Evolutionary conservation across 768 basidiomycete genomes (phyloP), one percentile per base, ranked within the genome.

Genomic region (Phanerochaete carnosa): DNA sequence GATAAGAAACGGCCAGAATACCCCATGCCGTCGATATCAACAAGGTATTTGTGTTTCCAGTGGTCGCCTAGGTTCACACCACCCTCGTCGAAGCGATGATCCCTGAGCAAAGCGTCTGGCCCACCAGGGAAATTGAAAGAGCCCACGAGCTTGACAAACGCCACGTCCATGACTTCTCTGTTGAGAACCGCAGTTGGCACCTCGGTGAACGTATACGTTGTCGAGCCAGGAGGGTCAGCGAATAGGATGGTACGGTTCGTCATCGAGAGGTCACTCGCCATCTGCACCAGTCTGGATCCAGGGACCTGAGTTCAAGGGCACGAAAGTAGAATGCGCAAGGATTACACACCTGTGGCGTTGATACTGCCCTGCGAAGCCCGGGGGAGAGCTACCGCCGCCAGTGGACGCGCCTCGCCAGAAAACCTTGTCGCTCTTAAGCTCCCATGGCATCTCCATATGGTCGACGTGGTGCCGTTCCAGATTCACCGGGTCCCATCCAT

Each of bases 351-450:
- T 80, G 71, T 97, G 95, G 47, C 95, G 82, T 61, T 98, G 95
- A 66, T 95, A 97, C 64, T 86, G 83, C 1, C 85, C 75, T 2
- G 91, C 76, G 69, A 92, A 96, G 0, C 95, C 94, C 0, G 86
- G 84, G 1, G 95, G 95, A 39, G 88, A 88, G 62, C 82, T 91
- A 30, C 95, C 95, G 1, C 95, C 95, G 58, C 97, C 97, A 0
- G 96, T 98, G 0, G 94, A 96, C 2, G 95, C 94, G 12, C 97
- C 97, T 47, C 97, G 78, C 94, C 96, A 99, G 73, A 95, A 95
- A 45, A 98, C 83, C 69, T 83, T 84, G 70, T 94, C 84, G n/a
- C 78, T 75, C 76, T 98, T 98, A 62, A 88, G 76, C 57, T 92
- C 89, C 96, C 96, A 99, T 1, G 90, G 84, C 0, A 73, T 76